Conservation (phyloP, 306 rosid species). For the Cicer bijugum region DNA sequence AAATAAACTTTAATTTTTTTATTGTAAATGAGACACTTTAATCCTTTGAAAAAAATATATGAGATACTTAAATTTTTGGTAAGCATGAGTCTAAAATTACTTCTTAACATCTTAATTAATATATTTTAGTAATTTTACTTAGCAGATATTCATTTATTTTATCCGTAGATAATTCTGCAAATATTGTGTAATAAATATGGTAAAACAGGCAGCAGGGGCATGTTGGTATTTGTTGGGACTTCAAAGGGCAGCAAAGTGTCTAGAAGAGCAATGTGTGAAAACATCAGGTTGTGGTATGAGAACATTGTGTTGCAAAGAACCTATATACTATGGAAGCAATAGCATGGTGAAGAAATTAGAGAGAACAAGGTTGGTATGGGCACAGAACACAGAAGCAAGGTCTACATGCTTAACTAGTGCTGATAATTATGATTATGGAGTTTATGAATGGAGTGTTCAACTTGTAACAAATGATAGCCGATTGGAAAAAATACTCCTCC, state of each 20-base stretch:
- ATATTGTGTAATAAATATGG: not conserved
- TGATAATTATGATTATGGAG: slow-evolving; percentile 72
- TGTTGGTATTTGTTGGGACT: slow-evolving; percentile 94
- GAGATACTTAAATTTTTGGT: no score
- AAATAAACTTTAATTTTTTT: no score
- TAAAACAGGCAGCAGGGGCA: slow-evolving; percentile 90
- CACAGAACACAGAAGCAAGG: slow-evolving; percentile 64
- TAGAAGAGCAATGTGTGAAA: slow-evolving; percentile 65
- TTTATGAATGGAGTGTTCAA: slow-evolving; percentile 84
- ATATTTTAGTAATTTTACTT: no score
- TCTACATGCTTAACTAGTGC: slow-evolving; percentile 66
- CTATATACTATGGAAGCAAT: slow-evolving; percentile 66
- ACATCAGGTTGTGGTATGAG: slow-evolving; percentile 56
- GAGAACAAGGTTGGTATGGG: slow-evolving; percentile 65
- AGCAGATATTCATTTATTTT: no score
- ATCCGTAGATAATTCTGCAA: no score
- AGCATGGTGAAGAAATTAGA: slow-evolving; percentile 50
- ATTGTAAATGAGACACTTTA: no score
- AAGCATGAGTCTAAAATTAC: no score
- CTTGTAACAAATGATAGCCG: slow-evolving; percentile 75
- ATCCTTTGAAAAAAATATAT: no score
- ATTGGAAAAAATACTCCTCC: slow-evolving; percentile 83
- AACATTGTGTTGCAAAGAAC: slow-evolving; percentile 64
- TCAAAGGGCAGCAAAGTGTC: slow-evolving; percentile 79
- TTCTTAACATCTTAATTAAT: no score